Conservation (phyloP, 768 basidiomycete species). For the Cubamyces sp. region DNA sequence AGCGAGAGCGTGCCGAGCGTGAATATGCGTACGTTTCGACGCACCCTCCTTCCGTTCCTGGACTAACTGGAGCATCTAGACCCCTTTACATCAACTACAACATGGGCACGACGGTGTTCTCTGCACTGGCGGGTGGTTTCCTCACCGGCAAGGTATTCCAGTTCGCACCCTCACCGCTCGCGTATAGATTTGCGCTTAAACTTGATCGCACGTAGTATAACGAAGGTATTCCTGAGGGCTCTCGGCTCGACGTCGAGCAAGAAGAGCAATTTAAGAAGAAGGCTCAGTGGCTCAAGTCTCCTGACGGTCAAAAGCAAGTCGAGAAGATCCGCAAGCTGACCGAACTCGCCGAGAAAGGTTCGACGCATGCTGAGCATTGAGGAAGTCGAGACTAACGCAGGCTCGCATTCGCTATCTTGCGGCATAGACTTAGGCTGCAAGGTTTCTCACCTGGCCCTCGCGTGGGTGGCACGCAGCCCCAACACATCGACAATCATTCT, state of each 20-base stretch:
- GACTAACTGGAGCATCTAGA: slow-evolving; percentile 31
- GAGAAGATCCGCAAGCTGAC: slow-evolving; percentile 71
- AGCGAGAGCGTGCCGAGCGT: slow-evolving; percentile 80
- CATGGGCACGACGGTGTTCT: slow-evolving; percentile 72
- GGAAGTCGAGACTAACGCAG: background rate
- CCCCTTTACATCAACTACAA: slow-evolving; percentile 68
- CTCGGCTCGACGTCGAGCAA: slow-evolving; percentile 64
- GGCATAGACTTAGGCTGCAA: slow-evolving; percentile 56
- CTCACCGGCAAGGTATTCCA: slow-evolving; percentile 71
- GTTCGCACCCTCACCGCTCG: background rate
- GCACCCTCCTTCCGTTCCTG: too few species aligned
- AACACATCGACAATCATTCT: slow-evolving; percentile 70
- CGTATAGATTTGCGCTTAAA: background rate
- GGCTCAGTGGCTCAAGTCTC: slow-evolving; percentile 52
- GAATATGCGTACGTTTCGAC: slow-evolving; percentile 59
- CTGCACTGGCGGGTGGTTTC: slow-evolving; percentile 69
- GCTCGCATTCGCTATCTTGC: slow-evolving; percentile 1
- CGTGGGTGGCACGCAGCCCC: slow-evolving; percentile 69
- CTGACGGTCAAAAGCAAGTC: slow-evolving; percentile 67
- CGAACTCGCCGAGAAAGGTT: slow-evolving; percentile 59
- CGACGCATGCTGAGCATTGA: background rate
- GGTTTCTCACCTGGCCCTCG: slow-evolving; percentile 69
- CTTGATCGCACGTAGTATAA: slow-evolving; percentile 52
- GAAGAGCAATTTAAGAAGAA: slow-evolving; percentile 49
- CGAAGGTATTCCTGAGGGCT: slow-evolving; percentile 73